Evolutionary conservation across 2,329 filamentous ascomycete genomes (phyloP).

Genomic region (Didymella segeticola): DNA sequence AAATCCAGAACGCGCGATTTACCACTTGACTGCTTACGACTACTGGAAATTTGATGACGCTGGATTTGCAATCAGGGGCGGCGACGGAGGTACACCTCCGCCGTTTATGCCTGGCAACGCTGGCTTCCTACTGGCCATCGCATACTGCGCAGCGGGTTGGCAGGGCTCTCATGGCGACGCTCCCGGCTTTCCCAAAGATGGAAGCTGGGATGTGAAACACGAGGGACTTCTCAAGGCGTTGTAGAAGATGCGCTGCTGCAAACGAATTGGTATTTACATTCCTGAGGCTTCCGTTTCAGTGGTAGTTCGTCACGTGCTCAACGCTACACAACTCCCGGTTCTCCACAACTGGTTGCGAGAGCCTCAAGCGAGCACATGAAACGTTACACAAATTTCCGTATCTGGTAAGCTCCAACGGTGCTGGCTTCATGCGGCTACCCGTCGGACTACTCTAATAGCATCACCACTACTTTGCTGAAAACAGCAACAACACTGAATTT

Average conservation of each 20-base stretch:
- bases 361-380: conserved; percentile 1
- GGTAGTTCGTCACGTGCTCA: conserved; percentile 1
- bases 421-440: background rate
- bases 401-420: background rate
- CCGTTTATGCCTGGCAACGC: conserved; percentile 64
- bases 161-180: conserved; percentile 51
- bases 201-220: conserved; percentile 29
- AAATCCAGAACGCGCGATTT: conserved; percentile 34
- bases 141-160: conserved; percentile 63
- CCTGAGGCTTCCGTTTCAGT: conserved; percentile 5
- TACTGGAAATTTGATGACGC: conserved; percentile 63
- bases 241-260: conserved; percentile 16
- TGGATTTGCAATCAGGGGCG: conserved; percentile 58
- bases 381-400: conserved; percentile 3
- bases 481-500: conserved; percentile 3
- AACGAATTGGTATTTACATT: conserved; percentile 16
- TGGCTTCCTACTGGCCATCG: conserved; percentile 57
- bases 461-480: conserved; percentile 8
- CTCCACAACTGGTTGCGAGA: conserved; percentile 1
- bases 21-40: conserved; percentile 56
- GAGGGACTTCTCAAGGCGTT: conserved; percentile 31
- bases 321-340: background rate
- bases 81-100: conserved; percentile 60
- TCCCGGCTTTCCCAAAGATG: conserved; percentile 33
- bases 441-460: background rate